Base-by-base conservation (phyloP, 73 alveolate genomes). In the Stentor roeselii region DNA sequence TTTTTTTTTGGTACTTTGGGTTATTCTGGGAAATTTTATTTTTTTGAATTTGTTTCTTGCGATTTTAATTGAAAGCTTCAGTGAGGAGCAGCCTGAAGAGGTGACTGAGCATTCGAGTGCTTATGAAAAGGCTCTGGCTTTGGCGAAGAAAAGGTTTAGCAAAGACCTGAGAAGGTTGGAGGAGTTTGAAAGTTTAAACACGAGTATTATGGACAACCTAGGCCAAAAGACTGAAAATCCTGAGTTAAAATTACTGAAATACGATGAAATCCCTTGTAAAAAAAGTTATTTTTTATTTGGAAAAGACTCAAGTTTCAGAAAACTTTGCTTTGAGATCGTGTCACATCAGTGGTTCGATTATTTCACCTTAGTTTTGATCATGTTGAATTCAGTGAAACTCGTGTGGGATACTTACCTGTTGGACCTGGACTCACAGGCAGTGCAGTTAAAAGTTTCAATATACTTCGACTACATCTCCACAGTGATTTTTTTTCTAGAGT, bases 11-110 rank as follows among this genome's bases (percentile, higher is more conserved):
- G 84, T 97, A 30, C 88, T 95, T 32, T 97, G 99, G 99, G 94
- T 97, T 14, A 88, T 96, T 85, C 83, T 97, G 21, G 99, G 99
- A 59, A 95, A 96, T 89, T 95, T 87, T 82, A 94, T 96, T 38
- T 91, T 97, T 6, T 88, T 97, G 76, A 97, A 96, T 88, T 82
- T 97, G 75, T 96, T 96, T 90, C 86, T 95, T 60, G 98, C 99
- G 39, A 93, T 95, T 50, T 74, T 96, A 11, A 92, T 97, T 3
- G 99, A 97, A 85, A 84, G 97, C 0, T 97, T 97, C 75, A 21
- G 78, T 76, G 74, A 76, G 39, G 84, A 76, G 32, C 1, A 76
- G 0, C 82, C 32, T 39, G 85, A 1, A n/a, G 36, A 34, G 41
- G 34, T 14, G 1, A 21, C 32, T 39, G 34, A 21, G 21, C 50